These are phyloP conservation scores for Sugiyamaella valdiviana DNA, from an alignment of 805 yeast species.

Conservation along the genomic window DNA sequence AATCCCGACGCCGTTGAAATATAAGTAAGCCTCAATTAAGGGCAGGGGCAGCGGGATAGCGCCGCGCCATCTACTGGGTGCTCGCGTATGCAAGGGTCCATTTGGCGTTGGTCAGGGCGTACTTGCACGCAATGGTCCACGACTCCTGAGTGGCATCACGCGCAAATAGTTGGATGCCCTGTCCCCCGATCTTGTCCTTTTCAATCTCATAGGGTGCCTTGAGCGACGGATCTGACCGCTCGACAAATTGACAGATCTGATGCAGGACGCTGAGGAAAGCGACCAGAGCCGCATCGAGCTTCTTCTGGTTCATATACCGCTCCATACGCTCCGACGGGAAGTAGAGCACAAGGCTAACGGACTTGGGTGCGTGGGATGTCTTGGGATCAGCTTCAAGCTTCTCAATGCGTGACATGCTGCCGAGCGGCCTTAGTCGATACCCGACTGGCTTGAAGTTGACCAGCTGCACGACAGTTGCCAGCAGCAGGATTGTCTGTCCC, in stretches of 20 bases:
- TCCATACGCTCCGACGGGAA: constrained; percentile 68
- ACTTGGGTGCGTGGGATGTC: constrained; percentile 29
- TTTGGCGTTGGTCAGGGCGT: constrained; percentile 67
- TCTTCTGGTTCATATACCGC: constrained; percentile 63
- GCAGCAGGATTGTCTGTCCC: constrained; percentile 71
- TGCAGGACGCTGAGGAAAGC: constrained; percentile 60
- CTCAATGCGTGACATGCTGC: constrained; percentile 74
- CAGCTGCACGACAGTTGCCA: constrained; percentile 57
- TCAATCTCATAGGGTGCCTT: constrained; percentile 72
- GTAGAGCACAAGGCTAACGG: constrained; percentile 45
- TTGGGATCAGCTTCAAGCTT: constrained; percentile 40
- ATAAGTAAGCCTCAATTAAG: not conserved
- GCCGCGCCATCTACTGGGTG: constrained; percentile 8
- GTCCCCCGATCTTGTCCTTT: constrained; percentile 68
- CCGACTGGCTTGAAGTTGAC: constrained; percentile 50
- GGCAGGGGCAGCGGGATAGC: not conserved
- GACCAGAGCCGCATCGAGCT: constrained; percentile 74
- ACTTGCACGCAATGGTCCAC: constrained; percentile 89
- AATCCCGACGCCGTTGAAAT: not conserved
- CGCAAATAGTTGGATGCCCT: constrained; percentile 57
- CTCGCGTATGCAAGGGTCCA: constrained; percentile 79
- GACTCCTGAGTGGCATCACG: constrained; percentile 58
- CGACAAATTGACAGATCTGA: constrained; percentile 43
- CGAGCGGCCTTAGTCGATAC: constrained; percentile 72
- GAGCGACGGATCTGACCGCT: constrained; percentile 42